A percentile compares a stretch with the other conserved stretches of the same genome.
These are phyloP conservation scores for Acanthamoeba lenticulata DNA, from an alignment of 208 protist species.

Conservation along the genomic window DNA sequence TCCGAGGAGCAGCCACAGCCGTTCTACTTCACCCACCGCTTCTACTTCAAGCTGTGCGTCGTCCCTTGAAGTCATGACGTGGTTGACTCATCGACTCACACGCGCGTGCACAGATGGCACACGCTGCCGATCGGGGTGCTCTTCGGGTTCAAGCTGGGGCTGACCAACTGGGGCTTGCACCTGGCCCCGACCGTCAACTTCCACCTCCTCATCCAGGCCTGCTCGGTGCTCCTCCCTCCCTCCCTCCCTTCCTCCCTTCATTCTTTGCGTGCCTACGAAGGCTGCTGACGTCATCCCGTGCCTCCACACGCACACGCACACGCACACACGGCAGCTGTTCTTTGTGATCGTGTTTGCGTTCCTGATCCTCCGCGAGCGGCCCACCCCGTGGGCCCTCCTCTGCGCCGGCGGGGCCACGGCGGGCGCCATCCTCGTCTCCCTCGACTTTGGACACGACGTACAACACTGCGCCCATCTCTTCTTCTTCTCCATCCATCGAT, in stretches of 20 bases:
- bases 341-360: constrained; percentile 42
- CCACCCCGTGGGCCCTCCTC: constrained; percentile 1
- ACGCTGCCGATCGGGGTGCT: background rate
- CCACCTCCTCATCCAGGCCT: background rate
- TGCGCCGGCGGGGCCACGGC: constrained; percentile 8
- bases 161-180: constrained; percentile 26
- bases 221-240: too few species aligned
- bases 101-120: background rate
- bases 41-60: background rate
- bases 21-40: constrained; percentile 48
- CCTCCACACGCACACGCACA: too few species aligned
- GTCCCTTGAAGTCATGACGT: background rate
- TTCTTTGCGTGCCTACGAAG: background rate
- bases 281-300: background rate
- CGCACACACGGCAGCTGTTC: background rate
- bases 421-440: constrained; percentile 8
- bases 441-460: background rate
- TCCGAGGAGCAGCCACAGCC: background rate
- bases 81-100: background rate
- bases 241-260: background rate
- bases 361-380: background rate
- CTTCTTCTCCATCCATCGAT: too few species aligned
- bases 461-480: too few species aligned
- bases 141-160: constrained; percentile 41
- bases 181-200: constrained; percentile 33